These are phyloP conservation scores for Sclerotinia spermophila DNA, from an alignment of 2,329 filamentous ascomycete genomes.

Conservation along the genomic window DNA sequence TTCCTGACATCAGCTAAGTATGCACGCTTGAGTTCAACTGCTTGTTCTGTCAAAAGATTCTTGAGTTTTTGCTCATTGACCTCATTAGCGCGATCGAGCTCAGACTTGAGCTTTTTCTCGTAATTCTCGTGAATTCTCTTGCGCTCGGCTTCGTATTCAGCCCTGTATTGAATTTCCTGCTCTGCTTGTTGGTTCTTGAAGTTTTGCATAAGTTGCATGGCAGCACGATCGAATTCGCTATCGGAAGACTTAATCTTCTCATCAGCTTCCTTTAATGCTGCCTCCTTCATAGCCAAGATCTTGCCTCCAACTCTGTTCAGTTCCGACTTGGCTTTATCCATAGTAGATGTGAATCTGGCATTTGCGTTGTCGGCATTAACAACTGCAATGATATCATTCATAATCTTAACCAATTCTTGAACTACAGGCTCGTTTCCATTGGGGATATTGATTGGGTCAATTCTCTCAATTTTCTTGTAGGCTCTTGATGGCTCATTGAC, in stretches of 20 bases:
- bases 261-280: constrained; percentile 72
- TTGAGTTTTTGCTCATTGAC: constrained; percentile 78
- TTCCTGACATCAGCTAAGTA: constrained; percentile 75
- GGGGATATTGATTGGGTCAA: constrained; percentile 73
- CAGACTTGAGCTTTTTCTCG: constrained; percentile 71
- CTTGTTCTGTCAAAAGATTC: constrained; percentile 87
- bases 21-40: constrained; percentile 79
- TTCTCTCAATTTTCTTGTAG: constrained; percentile 59
- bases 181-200: constrained; percentile 77
- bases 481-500: constrained; percentile 63
- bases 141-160: constrained; percentile 86
- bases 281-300: constrained; percentile 67
- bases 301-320: constrained; percentile 73
- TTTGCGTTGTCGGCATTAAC: constrained; percentile 83
- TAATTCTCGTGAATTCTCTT: constrained; percentile 74
- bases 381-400: constrained; percentile 93
- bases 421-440: constrained; percentile 82
- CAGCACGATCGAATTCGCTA: constrained; percentile 80
- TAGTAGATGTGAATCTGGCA: constrained; percentile 71
- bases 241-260: constrained; percentile 56
- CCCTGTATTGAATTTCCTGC: constrained; percentile 78
- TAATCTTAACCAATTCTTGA: constrained; percentile 88
- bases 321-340: constrained; percentile 82
- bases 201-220: constrained; percentile 81
- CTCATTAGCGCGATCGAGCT: constrained; percentile 75